Evolutionary conservation across 2,329 filamentous ascomycete species (phyloP), one percentile per base, ranked within the genome.

Genomic region (Xylariaceae sp.): DNA sequence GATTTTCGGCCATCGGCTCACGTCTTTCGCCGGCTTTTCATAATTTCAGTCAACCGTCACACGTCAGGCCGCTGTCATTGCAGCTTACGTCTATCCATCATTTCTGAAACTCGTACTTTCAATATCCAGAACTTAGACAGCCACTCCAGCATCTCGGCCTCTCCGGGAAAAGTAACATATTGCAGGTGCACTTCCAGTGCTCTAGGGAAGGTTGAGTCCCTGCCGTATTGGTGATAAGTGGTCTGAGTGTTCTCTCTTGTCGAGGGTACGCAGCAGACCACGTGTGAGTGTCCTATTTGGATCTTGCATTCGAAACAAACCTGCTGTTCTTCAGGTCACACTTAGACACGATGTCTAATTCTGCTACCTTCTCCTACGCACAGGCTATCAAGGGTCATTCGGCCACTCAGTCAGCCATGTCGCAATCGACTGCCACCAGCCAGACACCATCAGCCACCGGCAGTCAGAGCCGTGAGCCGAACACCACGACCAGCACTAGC

Each of bases 351-450:
- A 83, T 83, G 81, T 79, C 80, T 59, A 70, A 71, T 53, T 63
- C 81, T 57, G 77, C 83, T 56, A 77, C 83, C 33, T 96, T 97
- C 70, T 97, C 93, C 54, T 97, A 97, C 73, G 93, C 93, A 65
- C 91, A 96, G 80, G 93, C 93, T 67, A 93, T 93, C 54, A 94
- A 94, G 72, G 90, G 92, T 66, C 82, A 87, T 64, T 75, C 81
- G 50, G 67, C 78, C 48, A 66, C 63, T 31, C 65, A 69, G 54
- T 55, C 67, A 22, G 55, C 60, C 45, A 55, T 63, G 33, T 60
- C 66, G 42, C 64, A 67, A 47, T 60, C 62, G 50, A 60, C 60
- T 38, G 51, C 59, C 53, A 66, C 58, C 55, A 71, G 65, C 52
- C 62, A 63, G 57, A 58, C 62, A 31, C 63, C 69, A 28, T 63